Base-by-base conservation (phyloP, 2,329 filamentous ascomycete genomes). In the Daldinia sp. region DNA sequence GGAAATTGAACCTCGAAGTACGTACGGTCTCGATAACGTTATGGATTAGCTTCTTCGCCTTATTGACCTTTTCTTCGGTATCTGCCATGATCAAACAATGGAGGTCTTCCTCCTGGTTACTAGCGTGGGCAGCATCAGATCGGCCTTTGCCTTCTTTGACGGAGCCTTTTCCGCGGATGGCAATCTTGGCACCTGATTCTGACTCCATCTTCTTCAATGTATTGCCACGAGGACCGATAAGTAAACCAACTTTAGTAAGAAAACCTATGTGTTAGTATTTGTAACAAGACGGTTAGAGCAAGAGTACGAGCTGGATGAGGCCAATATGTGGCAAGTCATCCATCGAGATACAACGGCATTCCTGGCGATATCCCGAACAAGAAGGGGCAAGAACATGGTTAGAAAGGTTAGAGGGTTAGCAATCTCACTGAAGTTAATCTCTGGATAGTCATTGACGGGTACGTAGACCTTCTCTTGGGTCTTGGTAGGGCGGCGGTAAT, bases 401-500 rank as follows among this genome's bases (percentile, higher is more conserved):
- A 91, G 88, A 86, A 85, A 80, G 83, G 88, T 91, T 90, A 89
- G 88, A 93, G 93, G 93, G 93, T 97, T 97, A 97, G 94, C 90
- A 94, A 95, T 94, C 94, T 94, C 97, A 99, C 95, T 99, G 93
- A 99, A 99, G 90, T 99, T 99, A 90, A 99, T 98, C 82, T 99
- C 95, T 86, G 95, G 95, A 80, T 99, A 99, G 82, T 99, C 95
- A 88, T 99, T 99, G 84, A 99, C 95, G 79, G 95, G 95, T 80
- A 99, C 95, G 79, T 99, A 99, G 91, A 99, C 96, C 86, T 99
- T 99, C 86, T 99, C 95, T 82, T 99, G 95, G 77, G 95, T 99
- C 91, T 99, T 99, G 79, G 94, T 98, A 67, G 95, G 95, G 75
- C 95, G 92, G 79, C 95, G 93, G 80, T 99, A 99, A 79, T 99